Base-by-base conservation (phyloP, 495 filamentous ascomycete genomes). In the Xylaria curta region DNA sequence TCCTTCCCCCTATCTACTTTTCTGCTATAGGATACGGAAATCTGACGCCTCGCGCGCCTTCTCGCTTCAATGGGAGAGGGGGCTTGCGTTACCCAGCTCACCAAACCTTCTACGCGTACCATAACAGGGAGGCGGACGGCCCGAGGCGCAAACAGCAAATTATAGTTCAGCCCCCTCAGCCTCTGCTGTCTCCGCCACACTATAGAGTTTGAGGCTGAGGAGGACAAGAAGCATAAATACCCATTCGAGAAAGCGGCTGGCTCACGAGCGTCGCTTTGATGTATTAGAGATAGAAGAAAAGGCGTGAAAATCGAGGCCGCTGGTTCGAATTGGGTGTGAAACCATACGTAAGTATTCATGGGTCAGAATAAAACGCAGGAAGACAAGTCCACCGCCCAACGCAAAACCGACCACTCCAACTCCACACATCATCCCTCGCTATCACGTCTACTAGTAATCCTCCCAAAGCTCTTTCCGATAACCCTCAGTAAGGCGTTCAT, bases 401-500 rank as follows among this genome's bases (percentile, higher is more conserved):
- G 38, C 38, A 42, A 42, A 12, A 42, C 38, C 38, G 10, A 42
- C 9, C 21, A 53, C 3, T 8, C 9, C 17, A 21, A 53, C 49
- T n/a, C 5, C n/a, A n/a, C n/a, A n/a, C n/a, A 1, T 51, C 17
- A 51, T 9, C 47, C 47, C 47, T 51, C 17, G 19, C 21, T 36
- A 38, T 38, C 13, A 10, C 10, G 17, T 24, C 68, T 80, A 88
- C 73, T 87, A 88, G 31, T 84, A 86, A 73, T 92, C 88, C 75
- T 86, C 86, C 95, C 95, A 99, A 58, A 98, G 84, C 84, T 97
- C 92, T 78, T 92, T 92, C 61, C 87, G 87, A 79, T 94, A 99
- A 3, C 83, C 92, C 83, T 97, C 93, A 1, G 96, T 99, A 78
- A 99, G 83, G 60, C 89, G 78, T 74, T 89, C 83, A 82, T 99